phyloP scores from a whole-genome alignment of 768 basidiomycete species.

The Xanthoconium purpureum region DNA sequence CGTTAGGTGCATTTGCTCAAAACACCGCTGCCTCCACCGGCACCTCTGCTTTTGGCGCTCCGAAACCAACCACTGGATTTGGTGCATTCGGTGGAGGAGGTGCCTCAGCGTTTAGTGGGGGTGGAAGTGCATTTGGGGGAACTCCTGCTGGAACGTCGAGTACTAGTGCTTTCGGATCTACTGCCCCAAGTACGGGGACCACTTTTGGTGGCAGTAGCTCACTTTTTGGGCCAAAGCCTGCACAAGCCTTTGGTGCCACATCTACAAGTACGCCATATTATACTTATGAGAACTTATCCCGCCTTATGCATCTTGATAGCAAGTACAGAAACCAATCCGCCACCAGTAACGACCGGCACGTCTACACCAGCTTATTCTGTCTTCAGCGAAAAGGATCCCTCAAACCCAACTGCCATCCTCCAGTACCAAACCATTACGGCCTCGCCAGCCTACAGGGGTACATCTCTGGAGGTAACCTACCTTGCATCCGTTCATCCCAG shows the following conservation, averaged over 20 bases:
- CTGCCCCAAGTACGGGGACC: constrained; percentile 26
- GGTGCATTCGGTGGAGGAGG: constrained; percentile 70
- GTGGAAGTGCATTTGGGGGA: constrained; percentile 41
- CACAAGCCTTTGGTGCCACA: constrained; percentile 42
- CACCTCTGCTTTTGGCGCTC: constrained; percentile 54
- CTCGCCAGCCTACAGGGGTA: constrained; percentile 74
- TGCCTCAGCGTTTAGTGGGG: constrained; percentile 48
- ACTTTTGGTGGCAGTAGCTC: constrained; percentile 47
- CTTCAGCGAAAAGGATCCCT: constrained; percentile 64
- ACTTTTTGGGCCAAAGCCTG: constrained; percentile 55
- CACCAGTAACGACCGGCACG: constrained; percentile 68
- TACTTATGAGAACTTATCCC: not conserved
- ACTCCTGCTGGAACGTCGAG: constrained; percentile 31
- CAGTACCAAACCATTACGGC: constrained; percentile 83
- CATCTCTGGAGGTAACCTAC: constrained; percentile 66
- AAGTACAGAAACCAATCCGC: constrained; percentile 36
- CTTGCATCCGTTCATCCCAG: not conserved
- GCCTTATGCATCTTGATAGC: constrained; percentile 25
- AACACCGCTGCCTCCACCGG: constrained; percentile 37
- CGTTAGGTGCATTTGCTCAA: constrained; percentile 39
- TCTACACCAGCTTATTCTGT: constrained; percentile 59
- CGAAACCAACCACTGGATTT: constrained; percentile 73
- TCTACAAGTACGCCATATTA: constrained; percentile 29
- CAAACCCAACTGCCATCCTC: constrained; percentile 42
- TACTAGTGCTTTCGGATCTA: constrained; percentile 35